Evolutionary conservation across 1,284 basidiomycete species (phyloP), one percentile per base, ranked within the genome.

Genomic region (Boletus semigastroideus): DNA sequence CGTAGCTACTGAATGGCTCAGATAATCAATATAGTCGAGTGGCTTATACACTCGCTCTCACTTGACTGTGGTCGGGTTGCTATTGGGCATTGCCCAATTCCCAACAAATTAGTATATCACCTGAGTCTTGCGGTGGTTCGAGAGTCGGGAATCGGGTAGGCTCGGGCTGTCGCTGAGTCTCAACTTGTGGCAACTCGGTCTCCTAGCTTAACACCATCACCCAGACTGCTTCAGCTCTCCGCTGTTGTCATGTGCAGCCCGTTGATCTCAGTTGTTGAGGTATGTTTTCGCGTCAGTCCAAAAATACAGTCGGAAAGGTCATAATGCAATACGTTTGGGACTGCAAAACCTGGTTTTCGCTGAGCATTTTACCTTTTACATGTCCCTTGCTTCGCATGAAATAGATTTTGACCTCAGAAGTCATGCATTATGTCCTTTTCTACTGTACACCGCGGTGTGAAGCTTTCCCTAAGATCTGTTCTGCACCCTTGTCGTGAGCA

Each of bases 341-440:
- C 42, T 44, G 43, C 50, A 56, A 61, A 59, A 44, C 39, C 33
- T 52, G 7, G 22, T 41, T 55, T 55, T 11, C 54, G 39, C 47
- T 36, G 28, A 60, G 48, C 45, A 48, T 42, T 33, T 49, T 31
- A 41, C 36, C 39, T 42, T 14, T 30, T 33, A 41, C 39, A 17
- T 13, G 39, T 48, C 37, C 43, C 34, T 48, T 16, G 33, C 46
- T 46, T 51, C 31, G 48, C 44, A 54, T 45, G 36, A 46, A 46
- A 55, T 51, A 14, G 52, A 53, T 60, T 60, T 60, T 51, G 60
- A 51, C 33, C 51, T 53, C 58, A 55, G 59, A 65, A 52, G 55
- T 63, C 36, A 22, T 65, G 61, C 61, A 62, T 62, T 65, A 57
- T 65, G 61, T 49, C 63, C 47, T 62, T 65, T 64, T 64, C 53